Evolutionary conservation across 768 basidiomycete genomes (phyloP), one percentile per base, ranked within the genome.

Genomic region (Candolleomyces eurysporus): DNA sequence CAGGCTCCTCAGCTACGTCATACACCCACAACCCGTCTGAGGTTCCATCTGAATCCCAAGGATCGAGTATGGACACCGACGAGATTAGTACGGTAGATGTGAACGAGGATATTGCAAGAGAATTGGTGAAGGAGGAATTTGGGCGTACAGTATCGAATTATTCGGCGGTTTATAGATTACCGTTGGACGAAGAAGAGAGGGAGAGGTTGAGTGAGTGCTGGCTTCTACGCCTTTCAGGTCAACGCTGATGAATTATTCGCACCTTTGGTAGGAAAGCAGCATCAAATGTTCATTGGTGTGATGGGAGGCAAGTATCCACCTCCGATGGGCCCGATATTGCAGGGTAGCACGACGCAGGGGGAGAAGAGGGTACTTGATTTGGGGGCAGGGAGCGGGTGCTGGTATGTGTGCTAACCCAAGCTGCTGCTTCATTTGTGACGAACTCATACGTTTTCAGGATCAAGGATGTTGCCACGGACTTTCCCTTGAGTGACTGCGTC

Each of bases 151-250:
- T 93, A 45, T 92, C 92, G 73, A 91, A 86, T 63, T 89, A 89
- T 64, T 92, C 91, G 1, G 88, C 92, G 49, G 81, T 92, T 4
- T 93, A 93, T 67, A 82, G 82, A 45, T 76, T 93, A 31, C 89
- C 91, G 11, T 91, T 89, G 30, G 91, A 92, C 63, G 87, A 88
- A 9, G 88, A 90, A 66, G 91, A 92, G 64, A 73, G 90, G 22
- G 79, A 84, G 31, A 82, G 90, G 59, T 81, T 91, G 39, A 82
- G 90, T 90, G 64, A 50, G 83, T 73, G 19, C 48, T 31, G 42
- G 22, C 57, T 10, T 43, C 14, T 22, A 26, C 7, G 5, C 46
- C 46, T 53, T 61, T 61, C 62, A n/a, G 16, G 10, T 59, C 31
- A 48, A 31, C 63, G 46, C 21, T 57, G 42, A 48, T 56, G 31